These are phyloP conservation scores for Pseudognaphalium luteoalbum DNA, from an alignment of 129 eudicot genomes.

Conservation along the genomic window DNA sequence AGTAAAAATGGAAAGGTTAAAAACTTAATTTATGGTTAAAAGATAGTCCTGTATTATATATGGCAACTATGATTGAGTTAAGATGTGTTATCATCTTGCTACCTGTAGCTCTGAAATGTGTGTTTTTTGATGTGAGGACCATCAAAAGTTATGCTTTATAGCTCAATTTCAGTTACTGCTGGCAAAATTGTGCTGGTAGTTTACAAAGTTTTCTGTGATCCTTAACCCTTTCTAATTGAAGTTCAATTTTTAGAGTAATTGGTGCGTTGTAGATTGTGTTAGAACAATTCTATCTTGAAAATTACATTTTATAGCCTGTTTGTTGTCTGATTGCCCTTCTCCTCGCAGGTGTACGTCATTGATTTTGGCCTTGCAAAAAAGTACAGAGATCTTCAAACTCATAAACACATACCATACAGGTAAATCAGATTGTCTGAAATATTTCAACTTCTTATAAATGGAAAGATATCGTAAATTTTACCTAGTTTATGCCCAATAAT, in stretches of 20 bases:
- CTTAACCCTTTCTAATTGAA: background rate
- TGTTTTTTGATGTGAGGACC: background rate
- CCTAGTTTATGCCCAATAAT: conserved; percentile 3
- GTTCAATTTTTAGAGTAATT: background rate
- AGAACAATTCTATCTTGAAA: background rate
- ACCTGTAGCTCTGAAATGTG: background rate
- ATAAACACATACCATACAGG: conserved; percentile 91
- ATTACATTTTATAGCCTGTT: background rate
- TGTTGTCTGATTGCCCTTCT: background rate
- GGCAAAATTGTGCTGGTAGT: background rate
- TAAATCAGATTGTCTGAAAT: conserved; percentile 20
- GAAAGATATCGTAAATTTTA: background rate
- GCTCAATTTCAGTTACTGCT: background rate
- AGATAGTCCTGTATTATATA: background rate
- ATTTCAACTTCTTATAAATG: background rate
- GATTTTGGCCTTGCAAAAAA: conserved; percentile 92
- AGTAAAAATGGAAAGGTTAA: background rate
- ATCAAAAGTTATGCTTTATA: background rate
- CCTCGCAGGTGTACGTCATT: conserved; percentile 65
- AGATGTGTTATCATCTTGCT: background rate
- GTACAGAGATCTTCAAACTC: conserved; percentile 92
- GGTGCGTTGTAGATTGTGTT: background rate
- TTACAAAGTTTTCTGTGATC: background rate
- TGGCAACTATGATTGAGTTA: background rate
- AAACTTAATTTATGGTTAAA: background rate